phyloP scores from a whole-genome alignment of 176 grass and related monocot species.

The Bothriochloa decipiens region DNA sequence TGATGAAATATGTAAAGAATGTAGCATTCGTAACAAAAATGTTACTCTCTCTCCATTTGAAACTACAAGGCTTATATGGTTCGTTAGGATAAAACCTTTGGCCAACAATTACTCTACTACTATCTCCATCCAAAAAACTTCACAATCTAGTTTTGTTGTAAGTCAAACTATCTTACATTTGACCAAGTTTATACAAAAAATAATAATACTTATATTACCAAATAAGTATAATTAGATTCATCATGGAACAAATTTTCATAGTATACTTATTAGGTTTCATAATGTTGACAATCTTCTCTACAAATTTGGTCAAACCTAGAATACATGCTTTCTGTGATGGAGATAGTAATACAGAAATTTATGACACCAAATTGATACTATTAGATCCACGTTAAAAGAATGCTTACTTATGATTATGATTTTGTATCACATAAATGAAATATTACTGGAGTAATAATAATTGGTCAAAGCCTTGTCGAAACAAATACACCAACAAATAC shows the following conservation, averaged over 20 bases:
- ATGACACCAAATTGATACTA: not conserved
- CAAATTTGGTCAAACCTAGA: not conserved
- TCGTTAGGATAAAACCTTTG: not conserved
- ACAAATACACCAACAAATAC: not conserved
- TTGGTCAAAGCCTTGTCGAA: not conserved
- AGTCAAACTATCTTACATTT: not conserved
- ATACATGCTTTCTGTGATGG: not conserved
- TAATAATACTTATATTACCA: not conserved
- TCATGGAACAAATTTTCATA: not conserved
- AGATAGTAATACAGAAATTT: not conserved
- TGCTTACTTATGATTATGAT: not conserved
- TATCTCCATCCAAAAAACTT: not conserved
- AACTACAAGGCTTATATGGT: not conserved
- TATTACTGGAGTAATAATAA: not conserved
- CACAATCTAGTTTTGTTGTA: not conserved
- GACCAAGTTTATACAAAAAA: not conserved
- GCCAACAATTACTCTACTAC: not conserved
- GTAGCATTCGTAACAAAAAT: conserved; percentile 15
- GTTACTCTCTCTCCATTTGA: not conserved
- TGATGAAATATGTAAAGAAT: conserved; percentile 8
- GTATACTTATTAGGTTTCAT: not conserved
- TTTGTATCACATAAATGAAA: not conserved
- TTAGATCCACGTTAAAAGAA: not conserved
- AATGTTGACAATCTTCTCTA: not conserved
- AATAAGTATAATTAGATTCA: not conserved